Percentiles rank a stretch among this genome's conserved stretches.
phyloP scores from a whole-genome alignment of 352 stramenopile species.

The Phytophthora agathidicida region DNA sequence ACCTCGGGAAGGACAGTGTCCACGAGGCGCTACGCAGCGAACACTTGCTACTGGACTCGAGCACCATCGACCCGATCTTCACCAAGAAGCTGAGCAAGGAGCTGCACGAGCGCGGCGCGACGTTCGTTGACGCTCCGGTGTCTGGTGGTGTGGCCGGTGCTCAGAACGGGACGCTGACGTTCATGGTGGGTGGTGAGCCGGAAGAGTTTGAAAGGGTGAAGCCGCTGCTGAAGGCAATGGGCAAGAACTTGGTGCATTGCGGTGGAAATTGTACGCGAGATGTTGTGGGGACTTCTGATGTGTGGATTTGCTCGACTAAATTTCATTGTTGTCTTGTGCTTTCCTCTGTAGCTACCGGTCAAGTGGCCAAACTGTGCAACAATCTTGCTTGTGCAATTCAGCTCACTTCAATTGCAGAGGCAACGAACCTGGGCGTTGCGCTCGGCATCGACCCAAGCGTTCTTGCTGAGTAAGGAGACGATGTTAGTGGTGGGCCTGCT shows the following conservation, averaged over 20 bases:
- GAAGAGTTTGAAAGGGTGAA: constrained; percentile 76
- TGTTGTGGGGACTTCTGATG: too few species aligned
- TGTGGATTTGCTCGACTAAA: neutral
- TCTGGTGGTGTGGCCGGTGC: constrained; percentile 97
- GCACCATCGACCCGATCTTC: constrained; percentile 94
- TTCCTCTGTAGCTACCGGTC: constrained; percentile 51
- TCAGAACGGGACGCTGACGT: constrained; percentile 96
- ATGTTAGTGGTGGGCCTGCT: neutral
- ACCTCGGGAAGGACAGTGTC: constrained; percentile 73
- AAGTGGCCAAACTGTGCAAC: constrained; percentile 95
- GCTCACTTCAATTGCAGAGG: constrained; percentile 94
- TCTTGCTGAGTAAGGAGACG: constrained; percentile 62
- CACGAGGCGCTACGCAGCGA: constrained; percentile 67
- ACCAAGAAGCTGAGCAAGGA: constrained; percentile 88
- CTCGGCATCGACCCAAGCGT: constrained; percentile 93
- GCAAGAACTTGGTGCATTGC: constrained; percentile 94
- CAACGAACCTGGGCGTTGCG: constrained; percentile 93
- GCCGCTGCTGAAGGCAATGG: constrained; percentile 92
- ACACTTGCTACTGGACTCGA: constrained; percentile 95
- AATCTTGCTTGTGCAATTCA: constrained; percentile 95
- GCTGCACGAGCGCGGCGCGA: constrained; percentile 56
- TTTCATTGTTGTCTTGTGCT: neutral
- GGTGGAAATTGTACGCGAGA: constrained; percentile 91
- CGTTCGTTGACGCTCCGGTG: constrained; percentile 96
- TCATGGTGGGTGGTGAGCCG: constrained; percentile 93